Evolutionary conservation across 1,284 basidiomycete genomes (phyloP).

Genomic region (Ganoderma lucidum): DNA sequence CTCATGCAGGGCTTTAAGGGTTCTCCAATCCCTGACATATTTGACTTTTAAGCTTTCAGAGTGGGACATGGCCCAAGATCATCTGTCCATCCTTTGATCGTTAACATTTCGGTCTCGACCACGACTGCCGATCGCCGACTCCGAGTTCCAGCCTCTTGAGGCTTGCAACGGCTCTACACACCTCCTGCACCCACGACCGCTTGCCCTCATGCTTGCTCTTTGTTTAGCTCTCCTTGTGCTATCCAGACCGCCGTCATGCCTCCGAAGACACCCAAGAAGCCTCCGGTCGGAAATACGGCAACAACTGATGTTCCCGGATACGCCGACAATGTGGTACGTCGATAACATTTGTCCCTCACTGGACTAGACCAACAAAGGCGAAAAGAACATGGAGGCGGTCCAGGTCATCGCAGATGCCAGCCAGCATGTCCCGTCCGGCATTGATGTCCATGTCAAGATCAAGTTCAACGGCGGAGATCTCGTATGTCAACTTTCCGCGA

Average conservation of each 20-base stretch:
- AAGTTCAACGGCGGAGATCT: constrained; percentile 26
- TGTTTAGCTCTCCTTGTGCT: background rate
- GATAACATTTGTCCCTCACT: background rate
- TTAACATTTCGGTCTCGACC: background rate
- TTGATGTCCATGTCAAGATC: constrained; percentile 27
- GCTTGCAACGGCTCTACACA: background rate
- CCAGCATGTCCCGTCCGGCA: constrained; percentile 16
- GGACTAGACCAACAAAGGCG: background rate
- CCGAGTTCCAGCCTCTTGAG: background rate
- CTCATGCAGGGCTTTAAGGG: no score
- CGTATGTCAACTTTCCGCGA: constrained; percentile 6
- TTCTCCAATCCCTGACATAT: background rate
- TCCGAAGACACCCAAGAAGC: background rate
- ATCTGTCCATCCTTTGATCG: background rate
- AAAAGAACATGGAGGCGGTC: constrained; percentile 25
- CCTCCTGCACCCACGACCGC: background rate
- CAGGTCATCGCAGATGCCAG: constrained; percentile 27
- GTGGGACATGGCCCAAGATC: background rate
- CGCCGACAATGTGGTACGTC: constrained; percentile 2
- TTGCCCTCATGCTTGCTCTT: background rate
- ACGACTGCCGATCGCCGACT: background rate
- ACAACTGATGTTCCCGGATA: background rate
- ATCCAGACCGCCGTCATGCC: background rate
- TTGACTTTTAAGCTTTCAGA: background rate
- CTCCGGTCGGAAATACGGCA: background rate